Percentiles rank a stretch among this genome's conserved stretches.
phyloP scores from a whole-genome alignment of 495 filamentous ascomycete genomes.

The Penicillium angulare region DNA sequence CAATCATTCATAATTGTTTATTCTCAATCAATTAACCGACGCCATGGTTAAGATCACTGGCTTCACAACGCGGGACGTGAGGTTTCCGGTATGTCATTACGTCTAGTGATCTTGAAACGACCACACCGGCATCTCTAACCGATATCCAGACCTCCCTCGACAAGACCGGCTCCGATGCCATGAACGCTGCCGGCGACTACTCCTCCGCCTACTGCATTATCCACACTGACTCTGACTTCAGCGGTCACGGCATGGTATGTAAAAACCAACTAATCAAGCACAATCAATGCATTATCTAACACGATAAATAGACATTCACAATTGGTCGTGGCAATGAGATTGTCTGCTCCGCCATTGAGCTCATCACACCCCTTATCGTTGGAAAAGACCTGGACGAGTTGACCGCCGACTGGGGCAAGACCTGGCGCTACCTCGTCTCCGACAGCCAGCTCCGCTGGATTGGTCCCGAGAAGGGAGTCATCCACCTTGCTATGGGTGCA shows the following conservation, averaged over 20 bases:
- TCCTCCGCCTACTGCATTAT: slow-evolving; percentile 91
- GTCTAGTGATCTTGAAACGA: background rate
- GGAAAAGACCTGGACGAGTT: slow-evolving; percentile 72
- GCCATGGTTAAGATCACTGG: slow-evolving; percentile 77
- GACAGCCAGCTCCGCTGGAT: slow-evolving; percentile 94
- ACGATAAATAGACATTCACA: slow-evolving; percentile 72
- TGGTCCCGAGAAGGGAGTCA: slow-evolving; percentile 92
- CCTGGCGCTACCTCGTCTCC: slow-evolving; percentile 87
- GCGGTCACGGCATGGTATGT: slow-evolving; percentile 85
- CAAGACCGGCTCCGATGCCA: slow-evolving; percentile 94
- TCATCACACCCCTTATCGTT: slow-evolving; percentile 69
- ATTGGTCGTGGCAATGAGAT: slow-evolving; percentile 95
- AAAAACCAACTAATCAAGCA: background rate
- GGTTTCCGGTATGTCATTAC: slow-evolving; percentile 67
- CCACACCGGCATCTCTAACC: background rate
- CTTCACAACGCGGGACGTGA: slow-evolving; percentile 78
- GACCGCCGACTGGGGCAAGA: slow-evolving; percentile 78
- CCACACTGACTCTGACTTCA: slow-evolving; percentile 67
- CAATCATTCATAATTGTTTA: background rate
- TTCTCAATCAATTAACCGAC: no score
- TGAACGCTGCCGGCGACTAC: slow-evolving; percentile 95
- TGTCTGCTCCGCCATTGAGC: slow-evolving; percentile 79
- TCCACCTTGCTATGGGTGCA: slow-evolving; percentile 86
- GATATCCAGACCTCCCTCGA: slow-evolving; percentile 73
- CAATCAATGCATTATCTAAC: slow-evolving; percentile 3